A percentile compares a stretch with the other conserved stretches of the same genome.
Conservation (phyloP, 2,329 filamentous ascomycete species). For the Decorospora gaudefroyi region DNA sequence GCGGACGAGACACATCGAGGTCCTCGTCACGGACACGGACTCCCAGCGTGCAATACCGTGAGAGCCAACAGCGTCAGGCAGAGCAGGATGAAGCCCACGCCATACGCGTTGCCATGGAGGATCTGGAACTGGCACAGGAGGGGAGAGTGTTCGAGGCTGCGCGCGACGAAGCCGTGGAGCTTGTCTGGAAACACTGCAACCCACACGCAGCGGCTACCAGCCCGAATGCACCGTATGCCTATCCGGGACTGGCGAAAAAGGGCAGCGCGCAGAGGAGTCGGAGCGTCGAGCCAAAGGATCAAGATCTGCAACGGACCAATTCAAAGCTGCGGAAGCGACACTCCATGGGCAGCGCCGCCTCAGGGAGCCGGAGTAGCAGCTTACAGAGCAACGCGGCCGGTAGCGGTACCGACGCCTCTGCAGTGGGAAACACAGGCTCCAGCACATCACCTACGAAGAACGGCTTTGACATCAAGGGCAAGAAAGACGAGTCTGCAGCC, state of each 20-base stretch:
- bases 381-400: conserved; percentile 45
- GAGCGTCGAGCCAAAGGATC: conserved; percentile 43
- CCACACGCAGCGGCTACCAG: conserved; percentile 67
- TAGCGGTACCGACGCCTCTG: conserved; percentile 36
- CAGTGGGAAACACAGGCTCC: conserved; percentile 17
- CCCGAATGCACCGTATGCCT: conserved; percentile 55
- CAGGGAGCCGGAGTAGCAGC: conserved; percentile 46
- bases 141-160: conserved; percentile 69
- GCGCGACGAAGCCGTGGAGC: conserved; percentile 75
- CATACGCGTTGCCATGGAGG: conserved; percentile 71
- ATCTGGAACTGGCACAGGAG: conserved; percentile 70
- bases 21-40: conserved; percentile 55
- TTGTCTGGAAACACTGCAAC: conserved; percentile 77
- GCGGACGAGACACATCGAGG: conserved; percentile 50
- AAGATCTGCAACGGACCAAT: conserved; percentile 40
- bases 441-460: conserved; percentile 30
- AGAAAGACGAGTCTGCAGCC: conserved; percentile 39
- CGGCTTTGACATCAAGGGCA: conserved; percentile 21
- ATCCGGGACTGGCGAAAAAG: conserved; percentile 66
- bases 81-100: conserved; percentile 77
- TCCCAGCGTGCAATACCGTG: conserved; percentile 68
- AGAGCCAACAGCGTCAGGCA: conserved; percentile 75
- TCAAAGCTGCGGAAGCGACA: conserved; percentile 44
- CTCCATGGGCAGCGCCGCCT: conserved; percentile 43
- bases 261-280: conserved; percentile 68